Evolutionary conservation across 169 alveolate genomes (phyloP).

Genomic region (Besnoitia besnoiti): DNA sequence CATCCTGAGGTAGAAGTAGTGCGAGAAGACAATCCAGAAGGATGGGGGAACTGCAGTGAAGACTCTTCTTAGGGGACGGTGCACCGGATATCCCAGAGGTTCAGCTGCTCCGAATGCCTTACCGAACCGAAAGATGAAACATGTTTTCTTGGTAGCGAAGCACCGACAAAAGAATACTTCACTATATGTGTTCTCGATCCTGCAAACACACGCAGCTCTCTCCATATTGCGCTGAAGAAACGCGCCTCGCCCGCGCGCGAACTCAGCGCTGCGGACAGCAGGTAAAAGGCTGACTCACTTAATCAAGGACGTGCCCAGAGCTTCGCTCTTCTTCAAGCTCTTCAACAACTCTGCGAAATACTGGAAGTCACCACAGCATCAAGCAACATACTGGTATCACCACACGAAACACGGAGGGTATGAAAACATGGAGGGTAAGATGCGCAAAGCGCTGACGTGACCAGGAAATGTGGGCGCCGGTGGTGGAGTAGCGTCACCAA

Average conservation of each 20-base stretch:
- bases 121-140: slow-evolving; percentile 76
- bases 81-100: neutral
- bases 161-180: slow-evolving; percentile 76
- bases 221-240: neutral
- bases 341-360: slow-evolving; percentile 36
- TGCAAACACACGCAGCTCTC: slow-evolving; percentile 18
- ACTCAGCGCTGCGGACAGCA: neutral
- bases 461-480: too few relatives aligned
- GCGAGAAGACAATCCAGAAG: neutral
- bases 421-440: neutral
- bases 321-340: slow-evolving; percentile 9
- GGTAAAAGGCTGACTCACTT: neutral
- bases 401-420: neutral
- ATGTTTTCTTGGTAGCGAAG: slow-evolving; percentile 69
- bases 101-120: neutral
- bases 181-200: slow-evolving; percentile 76
- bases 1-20: slow-evolving; percentile 58
- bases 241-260: too few relatives aligned
- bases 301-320: neutral
- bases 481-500: too few relatives aligned
- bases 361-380: neutral
- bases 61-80: neutral
- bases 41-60: neutral
- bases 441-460: too few relatives aligned
- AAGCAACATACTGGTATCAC: neutral